Base-by-base conservation (phyloP, 1,284 basidiomycete species). In the Apiotrichum laibachii region DNA sequence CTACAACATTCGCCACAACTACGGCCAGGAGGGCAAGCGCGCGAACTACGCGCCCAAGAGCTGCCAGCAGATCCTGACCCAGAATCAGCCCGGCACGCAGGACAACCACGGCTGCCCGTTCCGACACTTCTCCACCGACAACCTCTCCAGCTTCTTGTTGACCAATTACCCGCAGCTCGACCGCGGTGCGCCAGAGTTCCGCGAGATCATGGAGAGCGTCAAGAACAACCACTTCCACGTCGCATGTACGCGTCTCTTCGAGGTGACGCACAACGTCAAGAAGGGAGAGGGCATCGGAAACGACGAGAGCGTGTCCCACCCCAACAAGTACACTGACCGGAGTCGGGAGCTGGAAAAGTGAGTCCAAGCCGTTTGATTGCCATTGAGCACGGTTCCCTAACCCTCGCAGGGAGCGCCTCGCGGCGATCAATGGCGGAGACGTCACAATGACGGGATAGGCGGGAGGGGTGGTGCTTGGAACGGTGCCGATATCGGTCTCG, bases 1-100 rank as follows among this genome's bases (percentile, higher is more conserved):
- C 68, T 99, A 99, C 79, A 99, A 99, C 70, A 94, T 99, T 68
- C 87, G 95, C 43, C 96, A 99, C 78, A 88, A 86, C 11, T 99
- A 89, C 74, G 96, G 96, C 48, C 81, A 97, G 46, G 96, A 99
- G 76, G 96, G 96, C 10, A 89, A 88, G 72, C 85, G 95, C 44
- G 88, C 88, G 53, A 97, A 98, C 77, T 99, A 99, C 76, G 85
- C 91, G 5, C 93, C 96, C 0, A 92, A 89, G 79, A 95, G 93
- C 76, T 99, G 96, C 73, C 86, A 91, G 69, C 88, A 90, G 69
- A 92, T 99, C 72, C 84, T 99, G 31, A 89, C 85, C 37, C 77
- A 83, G 11, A 87, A 92, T 58, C 85, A 88, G 65, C 88, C 90
- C 0, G 85, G 86, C 0, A 79, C 86, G 7, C 83, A 83, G 61